These are phyloP conservation scores for Clonostachys rhizophaga DNA, from an alignment of 2,329 filamentous ascomycete species.

Conservation along the genomic window DNA sequence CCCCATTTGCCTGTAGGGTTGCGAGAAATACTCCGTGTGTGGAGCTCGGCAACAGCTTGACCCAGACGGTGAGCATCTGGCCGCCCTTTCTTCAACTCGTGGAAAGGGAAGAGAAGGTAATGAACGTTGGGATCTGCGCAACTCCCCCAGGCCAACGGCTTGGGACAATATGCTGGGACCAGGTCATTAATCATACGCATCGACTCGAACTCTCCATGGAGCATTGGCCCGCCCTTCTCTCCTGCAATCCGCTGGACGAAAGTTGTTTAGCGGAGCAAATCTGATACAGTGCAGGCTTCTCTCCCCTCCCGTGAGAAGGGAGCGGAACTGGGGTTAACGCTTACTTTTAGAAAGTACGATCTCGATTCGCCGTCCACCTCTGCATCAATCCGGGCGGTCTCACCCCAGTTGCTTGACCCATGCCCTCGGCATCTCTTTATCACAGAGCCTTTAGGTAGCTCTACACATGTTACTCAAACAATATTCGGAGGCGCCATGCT, in stretches of 20 bases:
- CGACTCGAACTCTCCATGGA: constrained; percentile 32
- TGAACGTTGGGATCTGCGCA: constrained; percentile 23
- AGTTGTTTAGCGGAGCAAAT: too few relatives aligned
- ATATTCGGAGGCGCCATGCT: too few relatives aligned
- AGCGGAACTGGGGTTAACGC: too few relatives aligned
- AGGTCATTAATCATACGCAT: constrained; percentile 20
- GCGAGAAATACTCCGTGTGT: constrained; percentile 14
- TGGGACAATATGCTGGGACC: constrained; percentile 8
- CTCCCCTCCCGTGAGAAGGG: too few relatives aligned
- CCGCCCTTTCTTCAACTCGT: neutral
- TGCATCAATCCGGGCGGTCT: constrained; percentile 6
- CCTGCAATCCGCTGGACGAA: too few relatives aligned
- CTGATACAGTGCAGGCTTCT: too few relatives aligned
- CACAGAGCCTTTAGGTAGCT: too few relatives aligned
- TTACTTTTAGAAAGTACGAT: constrained; percentile 12
- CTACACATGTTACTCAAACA: too few relatives aligned
- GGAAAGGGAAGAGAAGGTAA: constrained; percentile 6
- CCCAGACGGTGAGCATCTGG: neutral
- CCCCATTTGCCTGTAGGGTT: constrained; percentile 19
- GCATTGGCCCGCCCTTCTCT: constrained; percentile 10
- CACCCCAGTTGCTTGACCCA: constrained; percentile 3
- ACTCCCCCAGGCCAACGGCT: constrained; percentile 25
- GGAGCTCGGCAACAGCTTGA: constrained; percentile 20
- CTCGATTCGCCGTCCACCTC: constrained; percentile 7
- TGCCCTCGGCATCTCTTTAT: too few relatives aligned